Percentiles rank a stretch among this genome's conserved stretches.
Conservation (phyloP, 164 flowering plant genomes). For the Umbellularia californica region DNA sequence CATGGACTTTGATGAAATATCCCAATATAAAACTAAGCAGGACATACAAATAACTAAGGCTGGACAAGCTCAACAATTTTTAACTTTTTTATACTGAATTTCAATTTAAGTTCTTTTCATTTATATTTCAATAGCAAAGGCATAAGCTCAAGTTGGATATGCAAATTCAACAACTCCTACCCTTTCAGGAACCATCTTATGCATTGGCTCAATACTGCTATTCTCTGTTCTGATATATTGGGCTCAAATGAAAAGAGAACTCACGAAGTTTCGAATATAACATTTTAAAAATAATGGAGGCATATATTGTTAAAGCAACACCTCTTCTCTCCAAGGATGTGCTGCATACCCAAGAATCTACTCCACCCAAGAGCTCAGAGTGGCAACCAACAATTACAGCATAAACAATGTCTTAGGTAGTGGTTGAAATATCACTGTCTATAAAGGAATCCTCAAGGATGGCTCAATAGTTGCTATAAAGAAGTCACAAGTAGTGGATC, state of each 20-base stretch:
- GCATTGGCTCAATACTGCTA: constrained; percentile 13
- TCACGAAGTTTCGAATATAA: constrained; percentile 25
- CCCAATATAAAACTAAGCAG: too few species aligned
- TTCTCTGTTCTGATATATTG: constrained; percentile 23
- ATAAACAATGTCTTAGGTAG: constrained; percentile 30
- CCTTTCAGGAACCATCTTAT: constrained; percentile 16
- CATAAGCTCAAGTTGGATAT: neutral
- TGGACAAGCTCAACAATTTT: too few species aligned
- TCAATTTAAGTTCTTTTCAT: too few species aligned
- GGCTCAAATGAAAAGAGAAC: constrained; percentile 21
- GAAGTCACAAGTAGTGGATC: constrained; percentile 36
- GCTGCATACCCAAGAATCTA: constrained; percentile 24
- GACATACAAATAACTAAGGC: too few species aligned
- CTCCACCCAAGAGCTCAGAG: constrained; percentile 31
- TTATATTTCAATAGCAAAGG: too few species aligned
- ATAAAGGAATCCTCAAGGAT: constrained; percentile 31
- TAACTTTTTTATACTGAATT: too few species aligned
- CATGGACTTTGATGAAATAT: too few species aligned
- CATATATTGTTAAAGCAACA: constrained; percentile 29
- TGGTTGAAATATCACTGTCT: constrained; percentile 42
- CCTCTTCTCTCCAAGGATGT: constrained; percentile 14
- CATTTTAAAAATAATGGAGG: constrained; percentile 48
- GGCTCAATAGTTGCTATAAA: constrained; percentile 35
- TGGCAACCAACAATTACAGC: constrained; percentile 36
- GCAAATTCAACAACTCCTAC: neutral